These are phyloP conservation scores for Apiospora pterosperma DNA, from an alignment of 2,329 filamentous ascomycete species.

Conservation along the genomic window DNA sequence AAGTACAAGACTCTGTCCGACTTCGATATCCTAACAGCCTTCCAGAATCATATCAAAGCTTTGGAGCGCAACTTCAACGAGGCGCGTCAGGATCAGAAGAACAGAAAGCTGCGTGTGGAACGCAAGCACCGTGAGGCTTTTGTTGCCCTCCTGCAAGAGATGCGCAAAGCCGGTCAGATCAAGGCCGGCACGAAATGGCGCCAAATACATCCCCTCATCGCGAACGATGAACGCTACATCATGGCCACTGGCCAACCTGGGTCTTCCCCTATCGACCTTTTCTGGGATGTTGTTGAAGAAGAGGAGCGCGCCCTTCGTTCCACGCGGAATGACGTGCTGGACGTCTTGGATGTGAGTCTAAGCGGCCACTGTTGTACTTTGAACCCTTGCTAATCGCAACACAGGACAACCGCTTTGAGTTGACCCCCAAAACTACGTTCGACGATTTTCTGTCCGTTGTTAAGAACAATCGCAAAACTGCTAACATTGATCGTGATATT, in stretches of 20 bases:
- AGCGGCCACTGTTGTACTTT: too few species aligned
- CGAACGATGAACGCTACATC: conserved; percentile 77
- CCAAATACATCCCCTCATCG: conserved; percentile 70
- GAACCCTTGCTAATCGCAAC: not conserved
- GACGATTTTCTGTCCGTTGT: conserved; percentile 84
- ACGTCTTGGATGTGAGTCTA: conserved; percentile 76
- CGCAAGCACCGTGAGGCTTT: conserved; percentile 85
- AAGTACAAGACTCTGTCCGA: conserved; percentile 84
- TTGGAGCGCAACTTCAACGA: conserved; percentile 92
- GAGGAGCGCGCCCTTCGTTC: conserved; percentile 84
- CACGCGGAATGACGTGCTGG: conserved; percentile 77
- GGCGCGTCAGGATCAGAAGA: conserved; percentile 82
- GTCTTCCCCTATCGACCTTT: conserved; percentile 84
- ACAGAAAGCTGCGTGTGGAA: conserved; percentile 73
- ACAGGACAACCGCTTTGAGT: conserved; percentile 87
- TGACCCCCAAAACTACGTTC: conserved; percentile 80
- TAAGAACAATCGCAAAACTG: conserved; percentile 82
- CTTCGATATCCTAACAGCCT: conserved; percentile 86
- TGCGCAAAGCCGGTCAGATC: conserved; percentile 74
- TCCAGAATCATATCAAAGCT: conserved; percentile 92
- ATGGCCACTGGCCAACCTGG: conserved; percentile 81
- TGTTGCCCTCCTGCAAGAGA: conserved; percentile 68
- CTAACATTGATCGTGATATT: conserved; percentile 78
- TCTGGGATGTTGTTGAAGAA: conserved; percentile 94
- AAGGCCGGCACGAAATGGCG: conserved; percentile 90